A percentile compares a stretch with the other conserved stretches of the same genome.
Evolutionary conservation across 2,329 filamentous ascomycete genomes (phyloP).

Genomic region (Aspergillus ustus): DNA sequence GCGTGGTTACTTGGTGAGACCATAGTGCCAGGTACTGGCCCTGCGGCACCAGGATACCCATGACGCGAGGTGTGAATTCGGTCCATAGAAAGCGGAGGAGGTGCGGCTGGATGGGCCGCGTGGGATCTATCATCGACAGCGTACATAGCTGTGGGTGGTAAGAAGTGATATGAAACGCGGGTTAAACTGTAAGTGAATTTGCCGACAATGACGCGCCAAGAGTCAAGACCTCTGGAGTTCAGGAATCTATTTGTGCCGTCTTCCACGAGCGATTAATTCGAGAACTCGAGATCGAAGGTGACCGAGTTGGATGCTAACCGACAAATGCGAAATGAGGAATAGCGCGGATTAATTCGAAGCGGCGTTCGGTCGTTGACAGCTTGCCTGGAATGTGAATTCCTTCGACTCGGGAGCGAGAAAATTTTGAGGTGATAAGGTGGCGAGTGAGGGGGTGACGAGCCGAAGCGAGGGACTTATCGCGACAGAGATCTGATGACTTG

Average conservation of each 20-base stretch:
- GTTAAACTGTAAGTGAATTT: neutral
- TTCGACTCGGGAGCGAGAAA: slow-evolving; percentile 7
- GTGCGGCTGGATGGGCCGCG: slow-evolving; percentile 39
- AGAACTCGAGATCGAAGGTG: too few relatives aligned
- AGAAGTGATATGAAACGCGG: slow-evolving; percentile 11
- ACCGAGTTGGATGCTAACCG: neutral
- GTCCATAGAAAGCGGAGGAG: slow-evolving; percentile 47
- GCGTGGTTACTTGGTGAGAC: slow-evolving; percentile 40
- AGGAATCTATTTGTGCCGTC: neutral
- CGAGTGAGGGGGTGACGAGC: slow-evolving; percentile 22
- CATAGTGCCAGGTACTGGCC: slow-evolving; percentile 36
- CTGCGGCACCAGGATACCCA: slow-evolving; percentile 40
- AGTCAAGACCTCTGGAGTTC: neutral
- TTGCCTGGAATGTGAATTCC: neutral
- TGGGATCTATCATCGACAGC: slow-evolving; percentile 43
- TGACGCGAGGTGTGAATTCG: slow-evolving; percentile 42
- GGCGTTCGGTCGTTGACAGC: neutral
- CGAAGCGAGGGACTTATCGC: slow-evolving; percentile 17
- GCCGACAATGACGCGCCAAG: neutral
- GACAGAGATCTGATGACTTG: slow-evolving; percentile 5
- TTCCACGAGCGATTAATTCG: neutral
- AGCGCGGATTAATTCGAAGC: neutral
- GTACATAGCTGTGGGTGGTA: slow-evolving; percentile 41
- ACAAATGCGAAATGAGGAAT: neutral
- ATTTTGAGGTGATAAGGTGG: slow-evolving; percentile 13